Evolutionary conservation across 116 monocot species (phyloP).

Genomic region (Cymodocea nodosa): DNA sequence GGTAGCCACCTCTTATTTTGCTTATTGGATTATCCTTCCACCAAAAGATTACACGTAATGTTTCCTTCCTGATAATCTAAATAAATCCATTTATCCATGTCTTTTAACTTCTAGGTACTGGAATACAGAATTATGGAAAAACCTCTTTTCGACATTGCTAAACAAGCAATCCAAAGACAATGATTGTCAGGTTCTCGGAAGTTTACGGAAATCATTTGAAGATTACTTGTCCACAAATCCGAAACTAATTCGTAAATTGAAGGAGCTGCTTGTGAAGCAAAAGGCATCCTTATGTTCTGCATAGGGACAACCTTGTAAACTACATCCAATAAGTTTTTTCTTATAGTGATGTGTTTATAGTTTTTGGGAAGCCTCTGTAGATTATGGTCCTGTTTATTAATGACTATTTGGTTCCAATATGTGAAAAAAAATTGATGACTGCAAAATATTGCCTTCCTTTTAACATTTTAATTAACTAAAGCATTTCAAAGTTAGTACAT

Average conservation of each 20-base stretch:
- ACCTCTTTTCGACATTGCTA: slow-evolving; percentile 57
- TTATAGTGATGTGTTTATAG: too few species aligned
- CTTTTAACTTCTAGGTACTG: slow-evolving; percentile 44
- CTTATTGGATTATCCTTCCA: not conserved
- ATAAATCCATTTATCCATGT: too few species aligned
- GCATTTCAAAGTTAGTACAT: too few species aligned
- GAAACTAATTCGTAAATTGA: slow-evolving; percentile 35
- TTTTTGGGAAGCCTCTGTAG: too few species aligned
- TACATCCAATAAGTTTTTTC: too few species aligned
- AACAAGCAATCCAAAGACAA: slow-evolving; percentile 40
- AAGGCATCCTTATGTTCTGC: slow-evolving; percentile 56
- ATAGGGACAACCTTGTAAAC: slow-evolving; percentile 7
- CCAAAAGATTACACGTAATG: not conserved
- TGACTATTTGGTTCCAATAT: too few species aligned
- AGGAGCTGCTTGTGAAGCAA: slow-evolving; percentile 45
- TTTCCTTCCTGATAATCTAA: not conserved
- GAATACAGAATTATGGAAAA: slow-evolving; percentile 67
- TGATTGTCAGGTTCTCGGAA: slow-evolving; percentile 34
- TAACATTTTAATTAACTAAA: too few species aligned
- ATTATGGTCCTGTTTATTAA: too few species aligned
- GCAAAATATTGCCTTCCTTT: too few species aligned
- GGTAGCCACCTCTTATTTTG: slow-evolving; percentile 19
- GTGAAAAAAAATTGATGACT: too few species aligned
- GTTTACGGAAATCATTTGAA: slow-evolving; percentile 58
- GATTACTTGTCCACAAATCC: slow-evolving; percentile 34